Base-by-base conservation (phyloP, 768 basidiomycete species). In the Termitomyces bulborhizus region DNA sequence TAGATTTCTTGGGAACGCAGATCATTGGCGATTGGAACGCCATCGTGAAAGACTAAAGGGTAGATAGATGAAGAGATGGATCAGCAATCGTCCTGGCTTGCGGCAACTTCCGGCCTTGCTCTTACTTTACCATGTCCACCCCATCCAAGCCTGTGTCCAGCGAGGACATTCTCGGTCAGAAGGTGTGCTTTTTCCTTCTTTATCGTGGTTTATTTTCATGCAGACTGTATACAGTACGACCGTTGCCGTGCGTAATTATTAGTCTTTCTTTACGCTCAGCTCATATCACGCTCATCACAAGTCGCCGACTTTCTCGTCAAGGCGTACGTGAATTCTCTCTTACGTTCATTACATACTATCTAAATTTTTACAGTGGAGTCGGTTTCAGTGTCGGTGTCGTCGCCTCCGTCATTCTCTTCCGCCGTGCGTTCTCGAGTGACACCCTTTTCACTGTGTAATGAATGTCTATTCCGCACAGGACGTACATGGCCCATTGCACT, bases 401-500 rank as follows among this genome's bases (percentile, higher is more conserved):
- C 57, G 84, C 87, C 41, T 93, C 90, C 39, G 93, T 95, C 60
- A 82, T 96, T 61, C 77, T 94, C 70, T 95, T 96, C 84, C 85
- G 84, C 70, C 84, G 93, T 96, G 65, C 69, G 92, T 86, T 46
- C 47, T 34, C 41, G 29, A 37, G 1, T 37, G 4, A 16, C 36
- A 16, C 15, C 36, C 12, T 37, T 16, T 15, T 4, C 15, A 6
- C 6, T 5, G 15, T 37, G 11, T 37, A 61, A 46, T 53, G 32
- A 46, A 46, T 32, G 21, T 34, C 32, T 48, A 26, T 48, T 24
- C 15, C 18, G 34, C 51, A 37, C 66, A 94, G 93, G 93, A 76
- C 89, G 93, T 56, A 88, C 88, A 66, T 96, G 92, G 91, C 93
- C 93, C 44, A 85, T 96, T 61, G 84, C 89, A 31, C 80, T 95